Evolutionary conservation across 352 stramenopile genomes (phyloP).

Genomic region (Labyrinthula sp.): DNA sequence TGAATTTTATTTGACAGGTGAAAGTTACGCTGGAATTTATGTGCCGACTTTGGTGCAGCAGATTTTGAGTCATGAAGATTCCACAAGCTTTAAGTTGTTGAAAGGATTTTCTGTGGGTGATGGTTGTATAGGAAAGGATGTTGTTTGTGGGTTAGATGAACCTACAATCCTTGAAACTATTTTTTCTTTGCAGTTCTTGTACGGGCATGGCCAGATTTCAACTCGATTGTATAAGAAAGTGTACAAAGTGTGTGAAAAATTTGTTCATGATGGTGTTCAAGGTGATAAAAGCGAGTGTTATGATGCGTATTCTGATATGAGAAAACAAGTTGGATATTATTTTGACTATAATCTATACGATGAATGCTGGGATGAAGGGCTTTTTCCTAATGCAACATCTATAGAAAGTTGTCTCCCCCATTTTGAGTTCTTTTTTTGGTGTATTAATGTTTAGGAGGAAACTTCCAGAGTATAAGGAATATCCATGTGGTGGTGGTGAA

Average conservation of each 20-base stretch:
- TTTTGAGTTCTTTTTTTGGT: constrained; percentile 1
- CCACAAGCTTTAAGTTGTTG: constrained; percentile 38
- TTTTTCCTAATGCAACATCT: constrained; percentile 3
- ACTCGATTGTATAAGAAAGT: constrained; percentile 45
- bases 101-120: constrained; percentile 68
- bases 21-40: constrained; percentile 55
- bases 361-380: constrained; percentile 37
- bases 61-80: constrained; percentile 38
- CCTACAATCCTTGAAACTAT: constrained; percentile 45
- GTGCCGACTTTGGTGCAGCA: constrained; percentile 30
- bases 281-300: constrained; percentile 35
- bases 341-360: constrained; percentile 43
- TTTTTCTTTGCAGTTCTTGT: constrained; percentile 41
- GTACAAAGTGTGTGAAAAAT: constrained; percentile 37
- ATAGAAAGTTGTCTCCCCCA: neutral
- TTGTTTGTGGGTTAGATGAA: constrained; percentile 39
- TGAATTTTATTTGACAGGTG: constrained; percentile 53
- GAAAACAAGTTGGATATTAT: constrained; percentile 37
- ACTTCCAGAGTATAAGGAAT: constrained; percentile 34
- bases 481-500: constrained; percentile 48
- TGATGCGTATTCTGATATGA: constrained; percentile 32
- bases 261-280: constrained; percentile 38
- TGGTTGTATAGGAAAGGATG: constrained; percentile 39
- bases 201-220: constrained; percentile 49
- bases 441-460: neutral